Evolutionary conservation across 78 protist species (phyloP).

Genomic region (Corallochytrium limacisporum): DNA sequence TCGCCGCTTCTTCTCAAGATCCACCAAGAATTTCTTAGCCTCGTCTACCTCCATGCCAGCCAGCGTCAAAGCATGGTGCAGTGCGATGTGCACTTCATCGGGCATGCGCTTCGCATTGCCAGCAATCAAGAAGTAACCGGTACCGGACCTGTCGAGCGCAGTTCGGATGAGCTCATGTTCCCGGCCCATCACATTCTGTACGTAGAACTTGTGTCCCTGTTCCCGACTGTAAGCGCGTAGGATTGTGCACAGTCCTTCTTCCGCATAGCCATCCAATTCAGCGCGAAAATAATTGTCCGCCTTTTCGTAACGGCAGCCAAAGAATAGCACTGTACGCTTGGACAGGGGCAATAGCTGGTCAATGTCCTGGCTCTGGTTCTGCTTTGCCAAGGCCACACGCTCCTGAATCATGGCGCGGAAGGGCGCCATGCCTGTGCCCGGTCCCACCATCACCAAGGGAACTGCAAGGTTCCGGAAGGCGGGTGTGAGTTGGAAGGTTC

Average conservation of each 20-base stretch:
- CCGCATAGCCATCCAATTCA: neutral
- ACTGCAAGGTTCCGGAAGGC: too few species aligned
- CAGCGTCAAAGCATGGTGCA: neutral
- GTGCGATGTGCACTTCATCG: neutral
- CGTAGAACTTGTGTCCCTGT: neutral
- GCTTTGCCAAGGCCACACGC: neutral
- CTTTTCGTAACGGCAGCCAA: neutral
- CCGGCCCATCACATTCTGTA: neutral
- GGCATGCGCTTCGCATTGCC: constrained; percentile 14
- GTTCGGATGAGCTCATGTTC: neutral
- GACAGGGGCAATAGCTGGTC: neutral
- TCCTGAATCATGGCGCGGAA: neutral
- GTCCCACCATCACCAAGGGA: constrained; percentile 4
- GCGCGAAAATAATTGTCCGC: neutral
- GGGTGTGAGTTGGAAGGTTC: too few species aligned
- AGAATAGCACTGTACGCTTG: neutral
- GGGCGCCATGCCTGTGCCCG: constrained; percentile 16
- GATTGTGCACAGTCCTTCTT: neutral
- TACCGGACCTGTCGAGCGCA: neutral
- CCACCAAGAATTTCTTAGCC: neutral
- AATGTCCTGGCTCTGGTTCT: too few species aligned
- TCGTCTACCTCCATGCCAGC: neutral
- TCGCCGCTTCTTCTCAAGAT: neutral
- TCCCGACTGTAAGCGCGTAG: neutral
- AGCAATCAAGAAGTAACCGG: neutral